Evolutionary conservation across 2,329 filamentous ascomycete genomes (phyloP).

Genomic region (Aspergillus intermedius): DNA sequence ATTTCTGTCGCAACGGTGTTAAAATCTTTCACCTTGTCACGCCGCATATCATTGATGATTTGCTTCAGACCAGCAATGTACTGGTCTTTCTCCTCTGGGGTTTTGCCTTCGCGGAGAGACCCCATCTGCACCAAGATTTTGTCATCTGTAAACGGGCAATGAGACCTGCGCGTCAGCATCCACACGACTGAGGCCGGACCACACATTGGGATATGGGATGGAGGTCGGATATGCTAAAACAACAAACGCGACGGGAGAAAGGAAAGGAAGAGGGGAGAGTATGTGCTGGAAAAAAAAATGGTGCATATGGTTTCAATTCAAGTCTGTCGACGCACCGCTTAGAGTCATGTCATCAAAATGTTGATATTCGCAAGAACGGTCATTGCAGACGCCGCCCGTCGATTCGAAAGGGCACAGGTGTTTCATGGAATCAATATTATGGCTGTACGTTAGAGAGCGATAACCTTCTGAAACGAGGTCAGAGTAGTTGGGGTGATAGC

Average conservation of each 20-base stretch:
- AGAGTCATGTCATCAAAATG: slow-evolving; percentile 71
- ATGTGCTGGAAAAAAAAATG: slow-evolving; percentile 14
- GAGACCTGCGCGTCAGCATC: slow-evolving; percentile 35
- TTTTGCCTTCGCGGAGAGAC: slow-evolving; percentile 40
- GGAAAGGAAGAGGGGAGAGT: slow-evolving; percentile 16
- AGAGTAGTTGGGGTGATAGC: slow-evolving; percentile 75
- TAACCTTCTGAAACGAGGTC: slow-evolving; percentile 67
- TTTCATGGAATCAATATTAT: slow-evolving; percentile 71
- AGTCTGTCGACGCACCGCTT: slow-evolving; percentile 60
- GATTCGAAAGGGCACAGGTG: slow-evolving; percentile 72
- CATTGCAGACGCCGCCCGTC: slow-evolving; percentile 65
- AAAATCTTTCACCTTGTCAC: slow-evolving; percentile 46
- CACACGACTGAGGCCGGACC: slow-evolving; percentile 20
- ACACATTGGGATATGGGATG: slow-evolving; percentile 4
- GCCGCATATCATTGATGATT: slow-evolving; percentile 45
- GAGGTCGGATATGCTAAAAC: slow-evolving; percentile 6
- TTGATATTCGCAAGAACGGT: slow-evolving; percentile 65
- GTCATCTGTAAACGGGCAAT: slow-evolving; percentile 42
- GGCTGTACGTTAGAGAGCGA: slow-evolving; percentile 87
- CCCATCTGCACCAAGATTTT: slow-evolving; percentile 47
- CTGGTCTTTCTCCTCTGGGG: slow-evolving; percentile 37
- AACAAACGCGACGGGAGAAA: slow-evolving; percentile 2
- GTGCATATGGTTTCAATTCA: slow-evolving; percentile 17
- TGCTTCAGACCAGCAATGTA: slow-evolving; percentile 43
- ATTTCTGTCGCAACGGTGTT: slow-evolving; percentile 44